These are phyloP conservation scores for Vaccinium corymbosum DNA, from an alignment of 148 eudicot species.

Conservation along the genomic window DNA sequence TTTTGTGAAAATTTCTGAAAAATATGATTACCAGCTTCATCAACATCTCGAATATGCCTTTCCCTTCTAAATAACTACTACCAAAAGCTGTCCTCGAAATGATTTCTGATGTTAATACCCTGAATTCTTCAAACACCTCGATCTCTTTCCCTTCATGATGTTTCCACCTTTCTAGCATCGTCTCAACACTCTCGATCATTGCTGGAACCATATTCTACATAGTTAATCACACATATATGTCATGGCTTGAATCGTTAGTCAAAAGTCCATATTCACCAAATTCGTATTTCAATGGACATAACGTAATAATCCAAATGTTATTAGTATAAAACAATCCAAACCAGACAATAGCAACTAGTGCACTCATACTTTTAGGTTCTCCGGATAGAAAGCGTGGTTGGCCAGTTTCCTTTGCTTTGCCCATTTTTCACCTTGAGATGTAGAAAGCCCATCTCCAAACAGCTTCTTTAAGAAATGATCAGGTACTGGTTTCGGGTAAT, in stretches of 20 bases:
- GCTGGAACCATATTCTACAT: constrained; percentile 24
- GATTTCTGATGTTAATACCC: constrained; percentile 18
- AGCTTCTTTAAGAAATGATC: not conserved
- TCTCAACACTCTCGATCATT: constrained; percentile 20
- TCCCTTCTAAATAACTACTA: constrained; percentile 20
- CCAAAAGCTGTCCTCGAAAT: constrained; percentile 29
- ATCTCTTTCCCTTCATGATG: constrained; percentile 17
- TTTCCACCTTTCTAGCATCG: constrained; percentile 26
- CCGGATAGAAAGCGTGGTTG: constrained; percentile 20
- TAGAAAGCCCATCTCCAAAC: not conserved
- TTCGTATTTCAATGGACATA: not conserved
- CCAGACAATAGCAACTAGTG: not conserved
- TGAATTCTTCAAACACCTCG: constrained; percentile 21
- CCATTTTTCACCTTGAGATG: constrained; percentile 24
- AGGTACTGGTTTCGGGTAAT: not conserved
- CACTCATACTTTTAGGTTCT: constrained; percentile 17
- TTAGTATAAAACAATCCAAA: no score
- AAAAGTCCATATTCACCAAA: no score
- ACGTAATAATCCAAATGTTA: not conserved
- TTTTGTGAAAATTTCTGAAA: not conserved
- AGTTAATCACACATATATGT: no score
- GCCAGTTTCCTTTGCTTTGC: constrained; percentile 23
- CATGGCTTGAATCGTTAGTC: not conserved
- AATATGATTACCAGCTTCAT: not conserved
- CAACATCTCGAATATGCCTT: constrained; percentile 18